These are phyloP conservation scores for Ogataea trehalophila DNA, from an alignment of 805 yeast genomes.

Conservation along the genomic window DNA sequence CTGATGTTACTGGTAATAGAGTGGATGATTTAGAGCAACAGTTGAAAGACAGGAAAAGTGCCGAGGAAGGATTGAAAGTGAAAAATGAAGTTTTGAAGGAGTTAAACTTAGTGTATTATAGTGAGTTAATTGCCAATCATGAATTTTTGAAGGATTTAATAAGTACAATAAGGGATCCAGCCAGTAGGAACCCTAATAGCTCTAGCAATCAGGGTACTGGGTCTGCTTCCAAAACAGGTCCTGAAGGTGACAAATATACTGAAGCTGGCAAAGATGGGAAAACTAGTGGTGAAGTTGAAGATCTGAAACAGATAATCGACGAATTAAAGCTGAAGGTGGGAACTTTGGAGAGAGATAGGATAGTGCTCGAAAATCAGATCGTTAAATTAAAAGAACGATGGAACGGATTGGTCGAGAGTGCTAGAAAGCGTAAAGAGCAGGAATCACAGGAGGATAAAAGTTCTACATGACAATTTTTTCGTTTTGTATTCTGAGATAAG, in stretches of 20 bases:
- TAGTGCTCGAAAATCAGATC: slow-evolving; percentile 43
- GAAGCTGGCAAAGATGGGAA: background rate
- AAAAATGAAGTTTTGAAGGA: slow-evolving; percentile 27
- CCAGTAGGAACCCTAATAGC: background rate
- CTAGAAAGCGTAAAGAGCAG: slow-evolving; percentile 43
- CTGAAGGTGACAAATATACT: background rate
- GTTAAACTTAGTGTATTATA: slow-evolving; percentile 26
- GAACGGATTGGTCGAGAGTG: slow-evolving; percentile 63
- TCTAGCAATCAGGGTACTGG: background rate
- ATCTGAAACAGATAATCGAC: slow-evolving; percentile 18
- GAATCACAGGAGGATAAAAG: slow-evolving; percentile 12
- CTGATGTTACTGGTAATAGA: too few species aligned
- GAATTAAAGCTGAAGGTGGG: slow-evolving; percentile 24
- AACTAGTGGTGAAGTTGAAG: slow-evolving; percentile 4
- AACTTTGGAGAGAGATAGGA: slow-evolving; percentile 27
- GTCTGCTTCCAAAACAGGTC: background rate
- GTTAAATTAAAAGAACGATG: slow-evolving; percentile 53
- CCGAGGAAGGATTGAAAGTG: slow-evolving; percentile 11
- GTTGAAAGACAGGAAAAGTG: too few species aligned
- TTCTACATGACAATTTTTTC: background rate
- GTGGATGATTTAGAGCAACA: too few species aligned
- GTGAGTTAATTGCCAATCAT: slow-evolving; percentile 27
- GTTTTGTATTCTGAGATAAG: background rate
- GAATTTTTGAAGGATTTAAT: slow-evolving; percentile 22
- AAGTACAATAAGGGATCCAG: slow-evolving; percentile 3